Base-by-base conservation (phyloP, 371 early-diverging fungal genomes). In the Mucor sp. region DNA sequence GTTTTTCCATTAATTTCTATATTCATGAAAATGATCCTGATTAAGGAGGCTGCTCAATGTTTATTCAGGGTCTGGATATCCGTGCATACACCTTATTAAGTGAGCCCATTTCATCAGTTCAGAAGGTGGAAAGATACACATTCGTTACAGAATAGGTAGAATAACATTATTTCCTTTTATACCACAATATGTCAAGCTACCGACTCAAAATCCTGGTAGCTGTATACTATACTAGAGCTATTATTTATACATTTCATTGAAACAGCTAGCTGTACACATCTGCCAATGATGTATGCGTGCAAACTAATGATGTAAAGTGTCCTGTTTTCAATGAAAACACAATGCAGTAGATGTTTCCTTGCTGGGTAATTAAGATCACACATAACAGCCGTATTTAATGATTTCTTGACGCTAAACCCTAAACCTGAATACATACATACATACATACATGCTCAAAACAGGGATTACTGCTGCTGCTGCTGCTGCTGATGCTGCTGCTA, bases 71-170 rank as follows among this genome's bases (percentile, higher is more conserved):
- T 63, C 37, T 30, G 39, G 55, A 28, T 39, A 63, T 63, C 63
- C 63, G 63, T 63, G 63, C 63, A 63, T 63, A 53, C 50, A 33
- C 14, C 63, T 55, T 50, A 19, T 58, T 19, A 17, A 35, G 23
- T 35, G 32, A 8, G 33, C 57, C 41, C 17, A 19, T 37, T 50
- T 27, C 53, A 63, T 23, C n/a, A 50, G 63, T 50, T 33, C 33
- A 62, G 48, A 62, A 48, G 50, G 50, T 35, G 62, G 48, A 62
- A 12, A 25, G 76, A 78, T 50, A 65, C 30, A 44, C 39, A 60
- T 50, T 25, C 5, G 14, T 50, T 27, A 50, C 50, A 50, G 23
- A 50, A 23, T 48, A 25, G 23, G 14, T 12, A 27, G 25, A 50
- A 14, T 25, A 50, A 23, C 50, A 50, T 25, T 23, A 50, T 50